A percentile compares a stretch with the other conserved stretches of the same genome.
Evolutionary conservation across 2,329 filamentous ascomycete species (phyloP).

Genomic region (Aureobasidium leucospermi): DNA sequence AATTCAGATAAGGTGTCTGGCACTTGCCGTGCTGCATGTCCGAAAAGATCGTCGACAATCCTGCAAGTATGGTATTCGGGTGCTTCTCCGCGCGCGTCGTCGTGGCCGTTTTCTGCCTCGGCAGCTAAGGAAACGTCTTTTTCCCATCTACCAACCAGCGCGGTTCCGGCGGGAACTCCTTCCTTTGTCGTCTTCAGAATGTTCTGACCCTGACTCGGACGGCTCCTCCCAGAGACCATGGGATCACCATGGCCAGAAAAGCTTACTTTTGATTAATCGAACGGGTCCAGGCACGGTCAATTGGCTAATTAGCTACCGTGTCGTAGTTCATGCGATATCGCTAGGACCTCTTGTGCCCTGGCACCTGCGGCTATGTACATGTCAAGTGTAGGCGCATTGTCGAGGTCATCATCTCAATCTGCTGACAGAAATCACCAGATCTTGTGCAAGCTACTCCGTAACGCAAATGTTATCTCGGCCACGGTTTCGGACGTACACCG

Average conservation of each 20-base stretch:
- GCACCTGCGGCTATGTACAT: not conserved
- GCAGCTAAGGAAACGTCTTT: not conserved
- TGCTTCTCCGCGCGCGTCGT: not conserved
- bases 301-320: not conserved
- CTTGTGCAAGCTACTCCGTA: not conserved
- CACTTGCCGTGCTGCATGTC: not conserved
- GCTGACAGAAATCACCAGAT: not conserved
- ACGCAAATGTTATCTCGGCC: not conserved
- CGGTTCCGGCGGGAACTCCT: not conserved
- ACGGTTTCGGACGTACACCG: not conserved
- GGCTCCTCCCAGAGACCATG: not conserved
- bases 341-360: not conserved
- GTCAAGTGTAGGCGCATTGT: not conserved
- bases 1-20: not conserved
- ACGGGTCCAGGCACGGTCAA: constrained; percentile 1
- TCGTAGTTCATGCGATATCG: constrained; percentile 9
- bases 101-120: constrained; percentile 8
- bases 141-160: not conserved
- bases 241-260: not conserved
- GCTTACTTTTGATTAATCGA: constrained; percentile 5
- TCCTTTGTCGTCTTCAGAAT: not conserved
- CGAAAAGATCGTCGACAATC: not conserved
- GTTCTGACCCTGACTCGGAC: constrained; percentile 1
- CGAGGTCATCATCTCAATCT: not conserved
- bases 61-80: not conserved